Evolutionary conservation across 2,329 filamentous ascomycete species (phyloP).

Genomic region (Neopestalotiopsis rosae): DNA sequence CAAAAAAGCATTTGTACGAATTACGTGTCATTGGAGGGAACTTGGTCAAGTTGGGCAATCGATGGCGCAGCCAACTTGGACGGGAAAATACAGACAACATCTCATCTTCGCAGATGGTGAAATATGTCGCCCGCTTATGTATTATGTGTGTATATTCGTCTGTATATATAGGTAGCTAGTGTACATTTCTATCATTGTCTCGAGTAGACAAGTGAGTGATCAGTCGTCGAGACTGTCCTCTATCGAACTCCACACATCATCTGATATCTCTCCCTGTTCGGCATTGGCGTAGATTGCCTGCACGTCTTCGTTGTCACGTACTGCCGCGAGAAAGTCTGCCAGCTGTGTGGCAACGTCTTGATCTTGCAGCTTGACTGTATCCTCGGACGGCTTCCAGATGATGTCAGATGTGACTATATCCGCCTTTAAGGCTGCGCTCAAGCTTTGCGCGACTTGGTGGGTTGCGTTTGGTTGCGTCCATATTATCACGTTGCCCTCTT

Average conservation of each 20-base stretch:
- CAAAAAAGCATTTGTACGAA: too few relatives aligned
- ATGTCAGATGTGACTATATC: constrained; percentile 79
- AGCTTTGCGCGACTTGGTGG: constrained; percentile 64
- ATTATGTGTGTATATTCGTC: neutral
- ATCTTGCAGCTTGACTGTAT: constrained; percentile 69
- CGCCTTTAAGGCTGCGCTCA: constrained; percentile 69
- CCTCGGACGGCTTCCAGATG: constrained; percentile 82
- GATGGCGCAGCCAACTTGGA: too few relatives aligned
- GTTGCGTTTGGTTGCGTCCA: constrained; percentile 72
- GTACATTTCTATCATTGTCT: constrained; percentile 21
- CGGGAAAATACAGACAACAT: too few relatives aligned
- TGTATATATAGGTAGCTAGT: constrained; percentile 22
- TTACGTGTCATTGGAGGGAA: too few relatives aligned
- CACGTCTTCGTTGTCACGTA: constrained; percentile 74
- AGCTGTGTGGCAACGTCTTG: constrained; percentile 62
- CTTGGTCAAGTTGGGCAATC: too few relatives aligned
- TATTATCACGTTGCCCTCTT: constrained; percentile 73
- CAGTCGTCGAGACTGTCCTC: constrained; percentile 58
- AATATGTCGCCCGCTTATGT: neutral
- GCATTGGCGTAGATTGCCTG: constrained; percentile 81
- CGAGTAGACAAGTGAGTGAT: neutral
- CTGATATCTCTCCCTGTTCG: constrained; percentile 52
- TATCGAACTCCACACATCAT: constrained; percentile 60
- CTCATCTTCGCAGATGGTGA: too few relatives aligned
- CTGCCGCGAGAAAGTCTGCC: constrained; percentile 59